Percentiles rank a stretch among this genome's conserved stretches.
These are phyloP conservation scores for Didymella segeticola DNA, from an alignment of 2,329 filamentous ascomycete species.

Conservation along the genomic window DNA sequence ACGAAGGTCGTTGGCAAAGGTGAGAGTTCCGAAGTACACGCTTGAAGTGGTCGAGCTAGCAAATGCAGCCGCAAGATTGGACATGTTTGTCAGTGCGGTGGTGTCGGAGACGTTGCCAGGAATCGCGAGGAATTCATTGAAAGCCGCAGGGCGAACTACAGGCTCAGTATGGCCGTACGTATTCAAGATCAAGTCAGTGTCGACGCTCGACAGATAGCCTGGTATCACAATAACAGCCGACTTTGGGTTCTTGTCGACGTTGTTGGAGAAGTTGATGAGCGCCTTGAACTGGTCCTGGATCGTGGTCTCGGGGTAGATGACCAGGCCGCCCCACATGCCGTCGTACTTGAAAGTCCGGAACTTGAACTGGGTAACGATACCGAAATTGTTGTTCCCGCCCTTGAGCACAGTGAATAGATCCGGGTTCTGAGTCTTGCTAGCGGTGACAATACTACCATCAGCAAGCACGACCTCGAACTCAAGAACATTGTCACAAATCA, in stretches of 20 bases:
- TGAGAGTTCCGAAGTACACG: slow-evolving; percentile 35
- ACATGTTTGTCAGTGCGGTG: slow-evolving; percentile 35
- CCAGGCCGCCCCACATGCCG: slow-evolving; percentile 47
- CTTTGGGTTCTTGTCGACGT: slow-evolving; percentile 25
- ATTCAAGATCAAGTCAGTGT: slow-evolving; percentile 25
- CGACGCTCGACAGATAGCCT: slow-evolving; percentile 22
- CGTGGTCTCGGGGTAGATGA: slow-evolving; percentile 24
- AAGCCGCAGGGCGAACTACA: slow-evolving; percentile 23
- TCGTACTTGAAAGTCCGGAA: slow-evolving; percentile 32
- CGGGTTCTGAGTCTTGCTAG: slow-evolving; percentile 23
- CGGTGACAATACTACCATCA: slow-evolving; percentile 35
- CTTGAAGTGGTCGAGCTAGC: slow-evolving; percentile 22
- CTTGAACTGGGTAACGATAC: slow-evolving; percentile 41
- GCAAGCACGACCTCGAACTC: slow-evolving; percentile 45
- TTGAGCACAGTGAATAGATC: slow-evolving; percentile 44
- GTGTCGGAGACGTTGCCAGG: slow-evolving; percentile 33
- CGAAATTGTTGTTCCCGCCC: slow-evolving; percentile 46
- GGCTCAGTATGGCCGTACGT: slow-evolving; percentile 34
- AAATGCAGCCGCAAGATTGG: slow-evolving; percentile 29
- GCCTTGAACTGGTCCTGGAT: slow-evolving; percentile 33
- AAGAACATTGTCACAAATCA: slow-evolving; percentile 41
- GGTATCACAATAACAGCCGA: slow-evolving; percentile 30
- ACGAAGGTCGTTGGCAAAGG: slow-evolving; percentile 42
- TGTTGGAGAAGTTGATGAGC: slow-evolving; percentile 29
- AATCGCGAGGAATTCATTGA: slow-evolving; percentile 32